Evolutionary conservation across 345 rosid genomes (phyloP).

Genomic region (Syzygium aromaticum): DNA sequence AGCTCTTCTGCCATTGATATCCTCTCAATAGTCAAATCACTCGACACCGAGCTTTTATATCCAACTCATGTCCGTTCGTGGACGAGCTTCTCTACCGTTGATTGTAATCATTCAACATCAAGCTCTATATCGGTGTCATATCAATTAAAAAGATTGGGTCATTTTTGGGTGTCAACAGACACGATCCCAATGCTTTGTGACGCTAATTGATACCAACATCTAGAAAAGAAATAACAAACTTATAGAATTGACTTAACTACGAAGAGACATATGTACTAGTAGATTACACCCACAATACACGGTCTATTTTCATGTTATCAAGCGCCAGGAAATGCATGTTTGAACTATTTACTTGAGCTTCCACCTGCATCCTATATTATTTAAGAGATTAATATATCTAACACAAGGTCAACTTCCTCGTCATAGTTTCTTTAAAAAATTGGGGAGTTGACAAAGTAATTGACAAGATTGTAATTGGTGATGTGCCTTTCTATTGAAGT

Average conservation of each 20-base stretch:
- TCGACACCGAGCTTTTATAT: background rate
- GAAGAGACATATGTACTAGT: background rate
- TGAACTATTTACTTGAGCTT: background rate
- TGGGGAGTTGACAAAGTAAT: background rate
- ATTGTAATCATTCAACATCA: background rate
- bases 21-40: background rate
- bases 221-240: background rate
- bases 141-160: rapidly evolving
- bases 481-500: background rate
- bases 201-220: background rate
- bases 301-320: background rate
- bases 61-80: background rate
- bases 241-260: background rate
- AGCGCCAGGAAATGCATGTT: background rate
- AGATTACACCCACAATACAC: rapidly evolving
- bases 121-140: background rate
- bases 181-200: background rate
- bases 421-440: background rate
- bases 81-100: background rate
- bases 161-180: background rate
- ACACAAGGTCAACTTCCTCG: background rate
- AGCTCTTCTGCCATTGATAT: background rate
- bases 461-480: background rate
- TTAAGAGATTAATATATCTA: background rate
- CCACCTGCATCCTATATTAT: background rate